A percentile compares a stretch with the other conserved stretches of the same genome.
Conservation (phyloP, 2,329 filamentous ascomycete genomes). For the Hymenoscyphus infarciens region DNA sequence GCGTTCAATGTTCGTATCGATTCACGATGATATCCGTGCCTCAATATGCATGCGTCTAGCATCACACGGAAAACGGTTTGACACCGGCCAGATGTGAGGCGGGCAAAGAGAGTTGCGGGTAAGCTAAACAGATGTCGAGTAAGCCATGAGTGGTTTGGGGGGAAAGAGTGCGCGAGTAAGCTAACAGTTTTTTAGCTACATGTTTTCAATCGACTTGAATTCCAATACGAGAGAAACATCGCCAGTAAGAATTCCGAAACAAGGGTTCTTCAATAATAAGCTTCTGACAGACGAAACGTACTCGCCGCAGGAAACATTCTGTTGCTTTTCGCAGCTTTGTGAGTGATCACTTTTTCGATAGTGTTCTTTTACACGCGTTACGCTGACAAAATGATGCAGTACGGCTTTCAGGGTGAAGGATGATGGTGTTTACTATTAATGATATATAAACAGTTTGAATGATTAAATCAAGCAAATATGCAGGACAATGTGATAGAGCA, state of each 20-base stretch:
- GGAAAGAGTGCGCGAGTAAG: too few relatives aligned
- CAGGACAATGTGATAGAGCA: neutral
- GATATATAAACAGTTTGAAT: neutral
- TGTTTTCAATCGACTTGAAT: neutral
- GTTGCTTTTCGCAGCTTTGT: conserved; percentile 3
- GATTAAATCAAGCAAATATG: neutral
- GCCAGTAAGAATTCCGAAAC: neutral
- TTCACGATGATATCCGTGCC: too few relatives aligned
- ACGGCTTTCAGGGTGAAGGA: neutral
- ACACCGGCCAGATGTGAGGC: too few relatives aligned
- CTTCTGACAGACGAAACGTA: neutral
- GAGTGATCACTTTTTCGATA: neutral
- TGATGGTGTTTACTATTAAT: neutral
- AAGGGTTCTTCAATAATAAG: neutral
- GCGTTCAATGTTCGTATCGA: too few relatives aligned
- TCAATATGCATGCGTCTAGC: too few relatives aligned
- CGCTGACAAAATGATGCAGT: neutral
- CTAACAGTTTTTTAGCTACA: too few relatives aligned
- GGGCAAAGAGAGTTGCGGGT: too few relatives aligned
- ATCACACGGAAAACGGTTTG: too few relatives aligned
- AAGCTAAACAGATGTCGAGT: too few relatives aligned
- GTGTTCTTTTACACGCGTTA: neutral
- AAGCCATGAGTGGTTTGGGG: too few relatives aligned
- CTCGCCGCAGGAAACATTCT: neutral
- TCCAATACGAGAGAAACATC: neutral